phyloP scores from a whole-genome alignment of 2,329 filamentous ascomycete species.

The Xylogone sp. region DNA sequence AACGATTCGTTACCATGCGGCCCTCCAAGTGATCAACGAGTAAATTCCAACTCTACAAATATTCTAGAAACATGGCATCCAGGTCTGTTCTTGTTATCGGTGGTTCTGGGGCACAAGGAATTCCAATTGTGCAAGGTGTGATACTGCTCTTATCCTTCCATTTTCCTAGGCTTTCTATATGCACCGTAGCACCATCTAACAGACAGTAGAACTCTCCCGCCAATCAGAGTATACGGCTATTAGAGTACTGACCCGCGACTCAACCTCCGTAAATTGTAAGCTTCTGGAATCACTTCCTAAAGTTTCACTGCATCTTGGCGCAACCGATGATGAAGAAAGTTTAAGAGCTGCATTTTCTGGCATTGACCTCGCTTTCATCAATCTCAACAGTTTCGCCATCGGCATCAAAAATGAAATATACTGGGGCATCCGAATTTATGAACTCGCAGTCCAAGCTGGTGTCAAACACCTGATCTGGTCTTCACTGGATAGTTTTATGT shows the following conservation, averaged over 20 bases:
- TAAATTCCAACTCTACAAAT: too few relatives aligned
- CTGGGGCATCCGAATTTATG: constrained; percentile 19
- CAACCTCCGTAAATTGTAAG: constrained; percentile 8
- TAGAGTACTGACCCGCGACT: constrained; percentile 10
- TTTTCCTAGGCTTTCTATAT: too few relatives aligned
- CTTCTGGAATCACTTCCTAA: constrained; percentile 15
- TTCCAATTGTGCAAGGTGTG: background rate
- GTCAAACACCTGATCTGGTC: constrained; percentile 39
- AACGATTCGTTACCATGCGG: too few relatives aligned
- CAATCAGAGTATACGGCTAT: background rate
- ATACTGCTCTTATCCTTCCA: background rate
- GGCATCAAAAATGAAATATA: constrained; percentile 22
- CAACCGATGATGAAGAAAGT: constrained; percentile 16
- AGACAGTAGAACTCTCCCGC: background rate
- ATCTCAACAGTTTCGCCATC: constrained; percentile 22
- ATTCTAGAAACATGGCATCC: too few relatives aligned
- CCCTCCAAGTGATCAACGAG: too few relatives aligned
- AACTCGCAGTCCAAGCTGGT: constrained; percentile 21
- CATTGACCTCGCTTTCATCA: constrained; percentile 17
- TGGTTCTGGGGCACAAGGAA: background rate
- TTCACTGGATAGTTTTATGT: constrained; percentile 25
- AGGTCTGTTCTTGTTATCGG: background rate
- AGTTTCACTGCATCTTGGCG: constrained; percentile 22
- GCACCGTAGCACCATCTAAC: background rate
- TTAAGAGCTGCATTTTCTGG: constrained; percentile 13